A percentile compares a stretch with the other conserved stretches of the same genome.
phyloP scores from a whole-genome alignment of 257 asterid species.

The Vinca minor region DNA sequence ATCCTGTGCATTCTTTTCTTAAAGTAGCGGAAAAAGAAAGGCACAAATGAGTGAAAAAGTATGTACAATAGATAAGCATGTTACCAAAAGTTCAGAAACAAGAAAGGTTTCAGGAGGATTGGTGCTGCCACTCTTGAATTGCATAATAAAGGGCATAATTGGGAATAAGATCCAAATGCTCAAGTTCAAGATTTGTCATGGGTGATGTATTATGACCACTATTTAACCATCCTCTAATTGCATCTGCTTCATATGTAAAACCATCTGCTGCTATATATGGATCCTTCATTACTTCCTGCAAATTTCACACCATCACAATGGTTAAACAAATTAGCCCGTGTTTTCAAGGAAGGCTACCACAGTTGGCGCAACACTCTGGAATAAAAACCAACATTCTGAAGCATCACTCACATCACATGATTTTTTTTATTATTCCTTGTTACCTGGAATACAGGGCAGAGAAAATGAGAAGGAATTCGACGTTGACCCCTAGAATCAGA shows the following conservation, averaged over 20 bases:
- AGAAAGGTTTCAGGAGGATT: slow-evolving; percentile 17
- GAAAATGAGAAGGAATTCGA: slow-evolving; percentile 64
- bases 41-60: too few species aligned
- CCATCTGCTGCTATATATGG: slow-evolving; percentile 92
- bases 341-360: too few species aligned
- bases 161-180: slow-evolving; percentile 66
- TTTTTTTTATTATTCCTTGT: background rate
- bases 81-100: too few species aligned
- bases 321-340: background rate
- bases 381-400: background rate
- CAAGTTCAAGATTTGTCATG: slow-evolving; percentile 82
- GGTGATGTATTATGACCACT: slow-evolving; percentile 89
- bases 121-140: slow-evolving; percentile 87
- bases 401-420: background rate
- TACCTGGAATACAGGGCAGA: slow-evolving; percentile 92
- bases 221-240: slow-evolving; percentile 78
- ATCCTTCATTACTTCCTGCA: slow-evolving; percentile 89
- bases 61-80: too few species aligned
- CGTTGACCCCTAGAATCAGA: slow-evolving; percentile 35
- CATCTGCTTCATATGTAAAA: slow-evolving; percentile 84
- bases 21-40: too few species aligned
- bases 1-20: too few species aligned
- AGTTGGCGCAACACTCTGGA: too few species aligned
- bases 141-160: slow-evolving; percentile 83
- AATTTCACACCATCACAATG: background rate